Conservation (phyloP, 2,329 filamentous ascomycete species). For the Exophiala viscosa region DNA sequence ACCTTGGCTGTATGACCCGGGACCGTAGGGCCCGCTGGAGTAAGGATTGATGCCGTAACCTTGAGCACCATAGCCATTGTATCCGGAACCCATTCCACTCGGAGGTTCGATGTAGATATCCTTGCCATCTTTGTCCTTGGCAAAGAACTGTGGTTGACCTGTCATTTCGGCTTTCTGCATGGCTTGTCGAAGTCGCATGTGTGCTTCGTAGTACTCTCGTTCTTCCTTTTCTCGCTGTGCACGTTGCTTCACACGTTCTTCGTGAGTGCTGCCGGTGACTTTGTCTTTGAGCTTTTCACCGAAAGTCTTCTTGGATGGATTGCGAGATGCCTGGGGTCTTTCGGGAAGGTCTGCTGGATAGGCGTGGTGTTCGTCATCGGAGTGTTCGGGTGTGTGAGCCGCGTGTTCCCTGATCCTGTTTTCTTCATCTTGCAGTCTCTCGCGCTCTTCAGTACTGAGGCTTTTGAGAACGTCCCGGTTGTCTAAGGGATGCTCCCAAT, state of each 20-base stretch:
- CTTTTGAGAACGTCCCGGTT: constrained; percentile 52
- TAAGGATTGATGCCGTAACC: constrained; percentile 45
- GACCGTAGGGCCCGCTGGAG: constrained; percentile 33
- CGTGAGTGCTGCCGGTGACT: constrained; percentile 36
- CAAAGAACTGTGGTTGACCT: constrained; percentile 54
- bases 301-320: constrained; percentile 40
- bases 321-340: constrained; percentile 10
- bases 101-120: constrained; percentile 60
- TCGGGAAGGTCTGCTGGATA: constrained; percentile 22
- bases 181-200: constrained; percentile 49
- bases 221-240: constrained; percentile 49
- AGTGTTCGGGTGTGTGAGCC: constrained; percentile 12
- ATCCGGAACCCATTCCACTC: constrained; percentile 25
- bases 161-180: constrained; percentile 52
- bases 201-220: constrained; percentile 49
- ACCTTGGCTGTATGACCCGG: constrained; percentile 41
- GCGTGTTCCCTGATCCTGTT: constrained; percentile 31
- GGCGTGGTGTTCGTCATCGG: constrained; percentile 31
- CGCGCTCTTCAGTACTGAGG: constrained; percentile 49
- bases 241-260: constrained; percentile 50
- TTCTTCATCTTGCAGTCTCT: constrained; percentile 39
- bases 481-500: constrained; percentile 62
- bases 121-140: constrained; percentile 51
- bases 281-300: constrained; percentile 59
- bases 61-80: constrained; percentile 16